These are phyloP conservation scores for Psilocybe subaeruginosa DNA, from an alignment of 768 basidiomycete genomes.

Conservation along the genomic window DNA sequence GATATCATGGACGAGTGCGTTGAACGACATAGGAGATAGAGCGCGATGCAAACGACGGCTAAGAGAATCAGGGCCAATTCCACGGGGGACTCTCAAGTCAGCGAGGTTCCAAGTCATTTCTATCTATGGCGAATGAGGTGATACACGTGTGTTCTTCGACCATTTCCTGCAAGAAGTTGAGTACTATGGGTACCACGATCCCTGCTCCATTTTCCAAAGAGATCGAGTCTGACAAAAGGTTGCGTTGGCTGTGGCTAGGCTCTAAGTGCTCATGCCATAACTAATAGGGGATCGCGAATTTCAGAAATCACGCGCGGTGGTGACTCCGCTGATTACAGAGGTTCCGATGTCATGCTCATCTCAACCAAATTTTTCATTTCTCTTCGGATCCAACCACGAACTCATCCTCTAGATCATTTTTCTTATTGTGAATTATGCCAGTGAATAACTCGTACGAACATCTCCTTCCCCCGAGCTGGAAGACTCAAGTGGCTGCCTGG, in stretches of 20 bases:
- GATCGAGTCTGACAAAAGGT: too few species aligned
- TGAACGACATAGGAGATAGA: conserved; percentile 18
- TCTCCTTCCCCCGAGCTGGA: conserved; percentile 95
- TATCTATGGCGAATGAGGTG: conserved; percentile 2
- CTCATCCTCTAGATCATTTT: too few species aligned
- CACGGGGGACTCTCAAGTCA: background rate
- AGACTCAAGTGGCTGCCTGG: conserved; percentile 78
- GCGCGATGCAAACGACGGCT: background rate
- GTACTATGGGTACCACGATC: too few species aligned
- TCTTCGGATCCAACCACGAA: background rate
- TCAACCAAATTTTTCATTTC: too few species aligned
- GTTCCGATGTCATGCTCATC: too few species aligned
- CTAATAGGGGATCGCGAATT: background rate
- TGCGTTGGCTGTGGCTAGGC: too few species aligned
- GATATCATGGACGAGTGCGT: conserved; percentile 15
- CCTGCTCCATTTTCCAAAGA: too few species aligned
- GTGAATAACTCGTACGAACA: conserved; percentile 50
- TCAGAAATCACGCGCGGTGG: background rate
- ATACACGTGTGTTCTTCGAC: background rate
- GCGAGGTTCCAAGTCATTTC: background rate
- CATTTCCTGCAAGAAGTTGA: background rate
- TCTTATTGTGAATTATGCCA: conserved; percentile 2
- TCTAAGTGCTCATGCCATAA: too few species aligned
- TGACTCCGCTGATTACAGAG: too few species aligned
- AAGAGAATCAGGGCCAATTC: background rate